phyloP scores from a whole-genome alignment of 2,329 filamentous ascomycete species.

The Pseudogymnoascus sp. region DNA sequence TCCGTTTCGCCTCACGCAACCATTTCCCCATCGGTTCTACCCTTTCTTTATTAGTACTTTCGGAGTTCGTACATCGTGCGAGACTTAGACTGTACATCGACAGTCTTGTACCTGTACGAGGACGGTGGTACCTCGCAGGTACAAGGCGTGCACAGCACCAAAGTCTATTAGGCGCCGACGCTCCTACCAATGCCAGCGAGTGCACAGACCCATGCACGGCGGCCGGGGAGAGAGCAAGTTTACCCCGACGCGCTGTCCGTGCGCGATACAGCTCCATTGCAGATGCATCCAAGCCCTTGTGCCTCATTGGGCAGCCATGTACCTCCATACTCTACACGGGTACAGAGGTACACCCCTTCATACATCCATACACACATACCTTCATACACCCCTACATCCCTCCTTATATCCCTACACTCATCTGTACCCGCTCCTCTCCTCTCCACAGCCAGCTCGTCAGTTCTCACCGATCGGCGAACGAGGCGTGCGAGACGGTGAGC shows the following conservation, averaged over 20 bases:
- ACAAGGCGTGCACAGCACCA: background rate
- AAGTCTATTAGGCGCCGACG: slow-evolving; percentile 1
- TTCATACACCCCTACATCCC: slow-evolving; percentile 17
- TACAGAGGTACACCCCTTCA: slow-evolving; percentile 7
- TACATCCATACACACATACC: slow-evolving; percentile 10
- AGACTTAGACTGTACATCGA: background rate
- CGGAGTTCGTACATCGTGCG: no score
- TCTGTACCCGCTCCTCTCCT: slow-evolving; percentile 7
- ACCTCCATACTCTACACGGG: background rate
- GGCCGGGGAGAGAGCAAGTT: slow-evolving; percentile 2
- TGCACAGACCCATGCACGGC: background rate
- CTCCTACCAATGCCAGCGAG: background rate
- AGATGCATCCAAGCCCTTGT: slow-evolving; percentile 1
- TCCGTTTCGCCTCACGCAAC: background rate
- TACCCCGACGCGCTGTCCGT: background rate
- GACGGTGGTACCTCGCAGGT: background rate
- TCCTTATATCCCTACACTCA: slow-evolving; percentile 13
- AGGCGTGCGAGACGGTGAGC: background rate
- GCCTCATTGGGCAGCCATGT: slow-evolving; percentile 3
- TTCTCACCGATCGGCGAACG: slow-evolving; percentile 3
- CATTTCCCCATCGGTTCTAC: background rate
- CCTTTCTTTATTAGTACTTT: background rate
- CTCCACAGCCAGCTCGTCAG: slow-evolving; percentile 12
- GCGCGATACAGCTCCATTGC: background rate
- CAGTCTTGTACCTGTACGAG: background rate